Percentiles rank a stretch among this genome's conserved stretches.
phyloP scores from a whole-genome alignment of 2,329 filamentous ascomycete species.

The Calonectria pseudoreteaudii region DNA sequence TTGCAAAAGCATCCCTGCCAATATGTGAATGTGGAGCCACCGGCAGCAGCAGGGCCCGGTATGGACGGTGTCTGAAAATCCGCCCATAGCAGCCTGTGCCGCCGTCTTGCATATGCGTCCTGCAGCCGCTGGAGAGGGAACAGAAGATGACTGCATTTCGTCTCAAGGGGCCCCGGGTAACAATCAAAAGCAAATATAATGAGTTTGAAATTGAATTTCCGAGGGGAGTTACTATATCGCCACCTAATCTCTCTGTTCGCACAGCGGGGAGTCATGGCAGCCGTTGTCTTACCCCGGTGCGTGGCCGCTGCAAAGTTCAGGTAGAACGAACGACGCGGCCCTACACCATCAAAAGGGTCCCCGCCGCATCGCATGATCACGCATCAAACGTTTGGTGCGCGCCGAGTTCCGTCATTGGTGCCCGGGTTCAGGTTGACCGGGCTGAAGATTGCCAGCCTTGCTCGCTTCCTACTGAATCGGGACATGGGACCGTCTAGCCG shows the following conservation, averaged over 20 bases:
- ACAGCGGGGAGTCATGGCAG: not conserved
- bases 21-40: not conserved
- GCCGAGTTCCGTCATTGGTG: not conserved
- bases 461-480: not conserved
- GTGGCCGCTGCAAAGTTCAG: not conserved
- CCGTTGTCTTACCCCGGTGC: not conserved
- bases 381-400: not conserved
- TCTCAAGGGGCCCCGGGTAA: not conserved
- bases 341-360: not conserved
- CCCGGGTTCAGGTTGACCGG: not conserved
- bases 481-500: not conserved
- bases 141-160: not conserved
- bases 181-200: not conserved
- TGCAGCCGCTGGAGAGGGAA: not conserved
- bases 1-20: not conserved
- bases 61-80: constrained; percentile 3
- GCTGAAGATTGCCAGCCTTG: not conserved
- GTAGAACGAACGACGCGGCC: not conserved
- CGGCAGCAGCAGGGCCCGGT: not conserved
- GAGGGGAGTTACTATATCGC: not conserved
- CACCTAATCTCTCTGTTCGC: not conserved
- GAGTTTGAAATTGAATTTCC: not conserved
- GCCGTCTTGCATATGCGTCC: not conserved
- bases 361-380: not conserved
- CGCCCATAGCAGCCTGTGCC: constrained; percentile 1